phyloP scores from a whole-genome alignment of 345 rosid species.

The Eutrema japonicum region DNA sequence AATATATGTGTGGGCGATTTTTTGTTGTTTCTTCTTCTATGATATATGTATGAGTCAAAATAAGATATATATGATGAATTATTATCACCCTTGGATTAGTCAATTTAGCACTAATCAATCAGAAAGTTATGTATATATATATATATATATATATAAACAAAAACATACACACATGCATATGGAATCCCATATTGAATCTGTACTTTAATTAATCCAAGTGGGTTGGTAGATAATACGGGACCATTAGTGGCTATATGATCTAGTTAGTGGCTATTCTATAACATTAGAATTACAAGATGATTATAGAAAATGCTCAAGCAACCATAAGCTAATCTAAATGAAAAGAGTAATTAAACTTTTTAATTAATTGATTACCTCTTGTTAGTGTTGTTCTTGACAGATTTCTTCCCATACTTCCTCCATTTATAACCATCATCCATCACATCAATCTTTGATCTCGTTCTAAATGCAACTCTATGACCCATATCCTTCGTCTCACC shows the following conservation, averaged over 20 bases:
- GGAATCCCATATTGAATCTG: conserved; percentile 23
- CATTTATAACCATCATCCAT: conserved; percentile 95
- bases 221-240: conserved; percentile 37
- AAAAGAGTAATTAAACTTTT: too few relatives aligned
- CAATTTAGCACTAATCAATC: background rate
- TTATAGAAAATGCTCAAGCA: conserved; percentile 25
- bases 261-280: conserved; percentile 32
- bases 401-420: conserved; percentile 94
- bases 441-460: conserved; percentile 74
- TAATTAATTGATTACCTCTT: conserved; percentile 67
- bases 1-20: background rate
- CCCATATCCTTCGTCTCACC: conserved; percentile 47
- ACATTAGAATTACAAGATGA: conserved; percentile 17
- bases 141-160: background rate
- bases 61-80: background rate
- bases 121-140: background rate
- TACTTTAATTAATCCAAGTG: conserved; percentile 35
- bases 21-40: conserved; percentile 11
- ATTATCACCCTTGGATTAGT: conserved; percentile 4
- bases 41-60: background rate
- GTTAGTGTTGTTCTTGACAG: conserved; percentile 81
- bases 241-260: conserved; percentile 31
- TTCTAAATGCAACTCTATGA: conserved; percentile 77
- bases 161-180: conserved; percentile 26
- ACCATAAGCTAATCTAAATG: conserved; percentile 5